Evolutionary conservation across 768 basidiomycete genomes (phyloP).

Genomic region (Phlegmacium glaucopus): DNA sequence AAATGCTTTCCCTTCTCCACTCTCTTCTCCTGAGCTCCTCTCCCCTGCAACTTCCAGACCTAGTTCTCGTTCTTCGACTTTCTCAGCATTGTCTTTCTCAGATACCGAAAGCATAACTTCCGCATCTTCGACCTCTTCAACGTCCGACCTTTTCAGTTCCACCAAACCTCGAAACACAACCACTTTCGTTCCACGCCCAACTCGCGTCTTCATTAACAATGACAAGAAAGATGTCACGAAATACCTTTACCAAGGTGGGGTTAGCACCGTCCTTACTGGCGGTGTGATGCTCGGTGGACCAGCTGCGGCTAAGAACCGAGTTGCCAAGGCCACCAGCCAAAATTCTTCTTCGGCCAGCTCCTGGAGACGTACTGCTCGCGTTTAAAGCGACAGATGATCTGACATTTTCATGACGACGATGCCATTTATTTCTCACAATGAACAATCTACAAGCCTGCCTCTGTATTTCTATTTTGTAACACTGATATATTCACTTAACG

Average conservation of each 20-base stretch:
- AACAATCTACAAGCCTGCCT: constrained; percentile 1
- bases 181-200: constrained; percentile 1
- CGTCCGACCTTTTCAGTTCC: constrained; percentile 15
- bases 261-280: constrained; percentile 40
- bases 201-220: constrained; percentile 21
- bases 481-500: neutral
- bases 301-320: constrained; percentile 3
- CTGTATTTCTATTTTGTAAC: constrained; percentile 6
- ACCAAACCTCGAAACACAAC: constrained; percentile 9
- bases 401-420: neutral
- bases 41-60: constrained; percentile 32
- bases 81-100: constrained; percentile 28
- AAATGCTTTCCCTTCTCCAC: constrained; percentile 15
- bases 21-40: constrained; percentile 19
- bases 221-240: constrained; percentile 26
- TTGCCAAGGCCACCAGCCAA: constrained; percentile 2
- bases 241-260: constrained; percentile 41
- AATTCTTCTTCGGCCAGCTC: constrained; percentile 5
- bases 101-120: constrained; percentile 32
- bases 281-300: constrained; percentile 40
- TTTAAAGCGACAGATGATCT: constrained; percentile 1
- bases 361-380: constrained; percentile 13
- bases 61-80: constrained; percentile 36
- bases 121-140: constrained; percentile 24
- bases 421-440: neutral